These are phyloP conservation scores for Globisporangium emineosum DNA, from an alignment of 352 stramenopile genomes.

Conservation along the genomic window DNA sequence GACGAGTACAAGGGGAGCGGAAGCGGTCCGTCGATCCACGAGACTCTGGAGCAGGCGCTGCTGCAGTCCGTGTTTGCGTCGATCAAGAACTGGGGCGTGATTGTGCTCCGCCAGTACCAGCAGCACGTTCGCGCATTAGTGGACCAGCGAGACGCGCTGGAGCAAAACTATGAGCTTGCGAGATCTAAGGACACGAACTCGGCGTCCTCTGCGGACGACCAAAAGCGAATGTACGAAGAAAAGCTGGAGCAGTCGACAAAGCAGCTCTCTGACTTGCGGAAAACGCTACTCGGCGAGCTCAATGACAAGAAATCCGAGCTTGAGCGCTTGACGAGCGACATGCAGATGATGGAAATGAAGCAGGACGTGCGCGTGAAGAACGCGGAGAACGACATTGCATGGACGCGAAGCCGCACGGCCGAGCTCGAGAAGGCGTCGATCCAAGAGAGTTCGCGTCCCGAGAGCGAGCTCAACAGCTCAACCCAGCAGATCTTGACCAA, in stretches of 20 bases:
- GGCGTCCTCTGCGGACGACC: slow-evolving; percentile 32
- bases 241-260: slow-evolving; percentile 44
- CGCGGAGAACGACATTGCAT: slow-evolving; percentile 49
- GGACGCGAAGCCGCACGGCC: slow-evolving; percentile 43
- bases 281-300: slow-evolving; percentile 37
- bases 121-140: slow-evolving; percentile 30
- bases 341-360: slow-evolving; percentile 59
- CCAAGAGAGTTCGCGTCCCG: slow-evolving; percentile 27
- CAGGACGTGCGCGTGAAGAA: slow-evolving; percentile 51
- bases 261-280: slow-evolving; percentile 50
- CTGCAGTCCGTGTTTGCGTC: slow-evolving; percentile 35
- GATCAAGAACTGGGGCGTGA: slow-evolving; percentile 40
- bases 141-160: slow-evolving; percentile 28
- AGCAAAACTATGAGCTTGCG: slow-evolving; percentile 24
- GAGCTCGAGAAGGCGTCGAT: slow-evolving; percentile 41
- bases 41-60: slow-evolving; percentile 33
- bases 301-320: slow-evolving; percentile 47
- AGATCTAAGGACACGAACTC: slow-evolving; percentile 27
- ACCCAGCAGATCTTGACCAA: slow-evolving; percentile 39
- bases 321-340: slow-evolving; percentile 35
- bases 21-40: slow-evolving; percentile 26
- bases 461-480: slow-evolving; percentile 31
- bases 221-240: slow-evolving; percentile 45
- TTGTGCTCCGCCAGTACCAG: slow-evolving; percentile 52
- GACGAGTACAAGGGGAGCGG: slow-evolving; percentile 32